Conservation (phyloP, 1,284 basidiomycete species). For the Heliocybe sulcata region DNA sequence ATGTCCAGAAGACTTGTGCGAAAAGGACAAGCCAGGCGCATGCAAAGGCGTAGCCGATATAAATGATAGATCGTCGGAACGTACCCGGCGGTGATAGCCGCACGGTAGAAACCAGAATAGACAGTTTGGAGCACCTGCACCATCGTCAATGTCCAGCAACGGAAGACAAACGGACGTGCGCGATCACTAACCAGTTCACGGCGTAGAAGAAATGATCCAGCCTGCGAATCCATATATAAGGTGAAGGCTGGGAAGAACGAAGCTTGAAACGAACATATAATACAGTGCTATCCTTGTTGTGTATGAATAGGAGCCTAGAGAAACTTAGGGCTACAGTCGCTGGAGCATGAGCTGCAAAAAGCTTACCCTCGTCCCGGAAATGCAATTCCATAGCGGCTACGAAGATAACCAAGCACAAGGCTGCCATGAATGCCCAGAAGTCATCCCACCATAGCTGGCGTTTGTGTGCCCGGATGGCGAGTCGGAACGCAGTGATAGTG, state of each 20-base stretch:
- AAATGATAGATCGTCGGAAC: not conserved
- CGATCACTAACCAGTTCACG: not conserved
- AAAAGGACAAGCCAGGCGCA: conserved; percentile 2
- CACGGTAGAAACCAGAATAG: conserved; percentile 4
- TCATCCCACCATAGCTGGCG: conserved; percentile 5
- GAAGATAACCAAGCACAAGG: not conserved
- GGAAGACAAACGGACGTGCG: not conserved
- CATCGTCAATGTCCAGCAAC: too few relatives aligned
- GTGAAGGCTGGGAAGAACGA: not conserved
- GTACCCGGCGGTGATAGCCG: not conserved
- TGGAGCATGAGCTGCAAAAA: not conserved
- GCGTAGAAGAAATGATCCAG: not conserved
- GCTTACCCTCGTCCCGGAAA: not conserved
- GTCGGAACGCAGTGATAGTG: not conserved
- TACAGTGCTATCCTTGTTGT: not conserved
- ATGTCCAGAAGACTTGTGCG: conserved; percentile 6
- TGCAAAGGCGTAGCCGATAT: not conserved
- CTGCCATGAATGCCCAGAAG: not conserved
- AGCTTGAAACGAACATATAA: not conserved
- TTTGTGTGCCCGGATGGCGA: not conserved
- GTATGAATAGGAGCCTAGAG: not conserved
- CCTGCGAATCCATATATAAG: not conserved
- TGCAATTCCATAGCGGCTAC: conserved; percentile 1
- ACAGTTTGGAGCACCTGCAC: not conserved
- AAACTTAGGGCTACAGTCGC: not conserved